Evolutionary conservation across 2,329 filamentous ascomycete species (phyloP).

Genomic region (Graphilbum fragrans): DNA sequence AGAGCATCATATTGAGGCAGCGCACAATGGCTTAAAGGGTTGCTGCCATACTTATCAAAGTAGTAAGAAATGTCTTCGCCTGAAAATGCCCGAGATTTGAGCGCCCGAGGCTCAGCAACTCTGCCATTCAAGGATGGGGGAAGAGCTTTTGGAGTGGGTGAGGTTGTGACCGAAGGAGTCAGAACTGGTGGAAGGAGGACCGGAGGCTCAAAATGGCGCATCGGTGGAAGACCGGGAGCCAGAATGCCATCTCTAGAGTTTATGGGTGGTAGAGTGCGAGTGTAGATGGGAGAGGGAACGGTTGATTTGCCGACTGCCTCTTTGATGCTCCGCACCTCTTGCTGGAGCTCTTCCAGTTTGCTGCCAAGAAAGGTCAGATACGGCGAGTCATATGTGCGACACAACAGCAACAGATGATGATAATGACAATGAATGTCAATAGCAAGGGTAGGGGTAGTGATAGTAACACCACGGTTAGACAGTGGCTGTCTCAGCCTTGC

Average conservation of each 20-base stretch:
- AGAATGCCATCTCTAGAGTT: constrained; percentile 10
- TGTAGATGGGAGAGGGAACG: constrained; percentile 8
- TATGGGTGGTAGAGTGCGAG: constrained; percentile 10
- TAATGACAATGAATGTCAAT: background rate
- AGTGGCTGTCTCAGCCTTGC: background rate
- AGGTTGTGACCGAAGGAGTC: constrained; percentile 10
- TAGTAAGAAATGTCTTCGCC: constrained; percentile 43
- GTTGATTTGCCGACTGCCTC: constrained; percentile 28
- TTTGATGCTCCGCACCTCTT: constrained; percentile 42
- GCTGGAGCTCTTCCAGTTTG: constrained; percentile 42
- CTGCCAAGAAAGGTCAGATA: constrained; percentile 19
- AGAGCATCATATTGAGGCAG: no score
- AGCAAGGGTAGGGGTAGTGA: background rate
- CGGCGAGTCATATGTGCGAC: background rate
- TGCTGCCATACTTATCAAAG: constrained; percentile 35
- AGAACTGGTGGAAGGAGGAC: constrained; percentile 8
- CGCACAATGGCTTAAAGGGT: no score
- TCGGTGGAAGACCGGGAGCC: constrained; percentile 8
- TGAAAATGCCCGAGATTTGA: constrained; percentile 34
- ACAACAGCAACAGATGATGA: background rate
- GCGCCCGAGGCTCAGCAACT: constrained; percentile 24
- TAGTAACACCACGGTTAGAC: background rate
- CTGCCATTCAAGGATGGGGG: constrained; percentile 1
- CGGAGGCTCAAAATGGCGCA: constrained; percentile 10
- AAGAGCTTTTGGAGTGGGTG: constrained; percentile 10